Conservation (phyloP, 2,329 filamentous ascomycete genomes). For the Hymenoscyphus fructigenus region DNA sequence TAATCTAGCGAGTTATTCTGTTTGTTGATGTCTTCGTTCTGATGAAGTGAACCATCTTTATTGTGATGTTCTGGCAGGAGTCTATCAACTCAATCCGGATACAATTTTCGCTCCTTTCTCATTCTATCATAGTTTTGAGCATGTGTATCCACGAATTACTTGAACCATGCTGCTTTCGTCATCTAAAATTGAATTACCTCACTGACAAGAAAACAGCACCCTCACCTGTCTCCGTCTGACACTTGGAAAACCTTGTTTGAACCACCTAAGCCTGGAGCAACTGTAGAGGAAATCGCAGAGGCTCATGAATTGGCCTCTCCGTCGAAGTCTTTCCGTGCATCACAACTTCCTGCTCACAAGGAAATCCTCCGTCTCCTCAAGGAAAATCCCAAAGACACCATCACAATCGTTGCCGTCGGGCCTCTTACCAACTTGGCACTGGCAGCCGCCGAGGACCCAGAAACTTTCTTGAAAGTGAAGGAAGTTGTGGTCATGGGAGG, state of each 20-base stretch:
- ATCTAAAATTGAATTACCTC: conserved; percentile 10
- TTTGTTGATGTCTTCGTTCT: background rate
- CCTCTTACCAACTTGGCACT: conserved; percentile 92
- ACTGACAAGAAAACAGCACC: conserved; percentile 50
- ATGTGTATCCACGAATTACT: background rate
- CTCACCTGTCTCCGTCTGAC: conserved; percentile 71
- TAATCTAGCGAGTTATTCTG: background rate
- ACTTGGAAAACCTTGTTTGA: conserved; percentile 72
- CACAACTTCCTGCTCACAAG: conserved; percentile 69
- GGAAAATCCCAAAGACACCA: conserved; percentile 77
- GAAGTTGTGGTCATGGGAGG: conserved; percentile 97
- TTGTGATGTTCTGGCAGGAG: background rate
- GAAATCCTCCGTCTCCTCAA: conserved; percentile 86
- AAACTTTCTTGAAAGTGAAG: conserved; percentile 83
- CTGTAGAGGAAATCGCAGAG: conserved; percentile 42
- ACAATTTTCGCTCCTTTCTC: background rate
- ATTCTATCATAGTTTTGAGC: background rate
- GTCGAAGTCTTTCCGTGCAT: conserved; percentile 69
- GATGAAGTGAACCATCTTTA: background rate
- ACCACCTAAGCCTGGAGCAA: conserved; percentile 44
- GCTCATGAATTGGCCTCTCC: conserved; percentile 33
- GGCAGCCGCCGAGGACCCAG: conserved; percentile 83
- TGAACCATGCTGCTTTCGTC: background rate
- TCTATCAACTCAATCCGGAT: background rate
- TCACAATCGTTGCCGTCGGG: conserved; percentile 88